These are phyloP conservation scores for Plantago elongata DNA, from an alignment of 257 asterid genomes.

Conservation along the genomic window DNA sequence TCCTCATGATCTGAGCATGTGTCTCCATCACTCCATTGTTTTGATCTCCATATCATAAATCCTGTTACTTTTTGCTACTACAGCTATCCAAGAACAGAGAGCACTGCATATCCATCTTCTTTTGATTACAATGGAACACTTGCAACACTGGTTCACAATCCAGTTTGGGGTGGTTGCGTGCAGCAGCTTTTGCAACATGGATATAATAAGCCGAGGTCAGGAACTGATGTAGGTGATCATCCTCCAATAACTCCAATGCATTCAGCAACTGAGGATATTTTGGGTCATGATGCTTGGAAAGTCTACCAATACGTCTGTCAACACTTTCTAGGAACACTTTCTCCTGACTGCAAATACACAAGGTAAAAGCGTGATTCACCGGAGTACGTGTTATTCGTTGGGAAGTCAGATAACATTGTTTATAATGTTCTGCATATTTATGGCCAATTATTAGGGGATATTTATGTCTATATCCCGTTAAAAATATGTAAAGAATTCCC, in stretches of 20 bases:
- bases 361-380: slow-evolving; percentile 32
- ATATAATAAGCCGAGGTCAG: slow-evolving; percentile 63
- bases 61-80: slow-evolving; percentile 21
- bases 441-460: too few relatives aligned
- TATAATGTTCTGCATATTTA: too few relatives aligned
- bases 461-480: too few relatives aligned
- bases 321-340: slow-evolving; percentile 81
- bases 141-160: slow-evolving; percentile 49
- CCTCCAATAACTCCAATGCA: slow-evolving; percentile 94
- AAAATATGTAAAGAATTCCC: too few relatives aligned
- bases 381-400: too few relatives aligned
- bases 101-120: slow-evolving; percentile 89
- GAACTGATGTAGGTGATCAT: slow-evolving; percentile 88
- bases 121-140: slow-evolving; percentile 82
- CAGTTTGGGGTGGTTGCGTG: slow-evolving; percentile 61
- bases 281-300: slow-evolving; percentile 84
- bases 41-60: slow-evolving; percentile 7
- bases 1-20: too few relatives aligned
- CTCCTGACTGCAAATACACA: slow-evolving; percentile 78
- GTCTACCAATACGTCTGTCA: slow-evolving; percentile 81
- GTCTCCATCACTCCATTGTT: neutral
- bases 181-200: slow-evolving; percentile 55
- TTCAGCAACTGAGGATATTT: slow-evolving; percentile 71
- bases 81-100: slow-evolving; percentile 94
- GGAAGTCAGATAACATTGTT: too few relatives aligned